Conservation (phyloP, 2,329 filamentous ascomycete species). For the Pseudocercospora macadamiae region DNA sequence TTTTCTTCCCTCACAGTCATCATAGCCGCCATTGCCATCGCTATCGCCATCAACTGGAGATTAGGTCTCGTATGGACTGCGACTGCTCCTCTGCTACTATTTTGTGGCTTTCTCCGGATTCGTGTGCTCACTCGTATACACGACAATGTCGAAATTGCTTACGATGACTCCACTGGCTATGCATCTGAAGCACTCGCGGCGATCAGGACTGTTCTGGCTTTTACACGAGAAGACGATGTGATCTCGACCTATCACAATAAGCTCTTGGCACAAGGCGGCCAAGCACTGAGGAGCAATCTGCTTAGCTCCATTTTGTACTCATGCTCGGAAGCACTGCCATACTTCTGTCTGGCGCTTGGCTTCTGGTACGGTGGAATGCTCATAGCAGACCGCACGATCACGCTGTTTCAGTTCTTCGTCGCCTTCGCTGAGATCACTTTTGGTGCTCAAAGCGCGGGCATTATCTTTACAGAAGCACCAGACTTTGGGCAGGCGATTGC, state of each 20-base stretch:
- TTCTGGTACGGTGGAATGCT: constrained; percentile 91
- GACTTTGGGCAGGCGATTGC: constrained; percentile 94
- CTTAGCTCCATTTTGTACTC: constrained; percentile 79
- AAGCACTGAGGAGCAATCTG: constrained; percentile 72
- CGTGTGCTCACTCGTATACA: constrained; percentile 81
- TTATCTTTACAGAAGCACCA: constrained; percentile 84
- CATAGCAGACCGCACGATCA: constrained; percentile 71
- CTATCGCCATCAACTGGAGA: constrained; percentile 83
- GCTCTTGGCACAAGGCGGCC: constrained; percentile 67
- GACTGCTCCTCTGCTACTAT: constrained; percentile 75
- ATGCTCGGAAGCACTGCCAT: constrained; percentile 79
- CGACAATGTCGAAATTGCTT: constrained; percentile 74
- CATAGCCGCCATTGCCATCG: constrained; percentile 69
- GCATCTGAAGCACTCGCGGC: constrained; percentile 92
- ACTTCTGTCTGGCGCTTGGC: constrained; percentile 80
- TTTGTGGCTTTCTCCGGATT: constrained; percentile 85
- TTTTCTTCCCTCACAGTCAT: constrained; percentile 80
- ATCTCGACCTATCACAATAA: constrained; percentile 69
- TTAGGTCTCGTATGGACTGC: constrained; percentile 80
- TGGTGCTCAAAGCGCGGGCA: constrained; percentile 87
- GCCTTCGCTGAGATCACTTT: constrained; percentile 88
- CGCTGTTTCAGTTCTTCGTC: constrained; percentile 86
- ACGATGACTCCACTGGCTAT: constrained; percentile 79
- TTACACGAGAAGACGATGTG: constrained; percentile 86
- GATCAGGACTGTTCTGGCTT: constrained; percentile 88